Evolutionary conservation across 129 eudicot species (phyloP).

Genomic region (Arctium minus): DNA sequence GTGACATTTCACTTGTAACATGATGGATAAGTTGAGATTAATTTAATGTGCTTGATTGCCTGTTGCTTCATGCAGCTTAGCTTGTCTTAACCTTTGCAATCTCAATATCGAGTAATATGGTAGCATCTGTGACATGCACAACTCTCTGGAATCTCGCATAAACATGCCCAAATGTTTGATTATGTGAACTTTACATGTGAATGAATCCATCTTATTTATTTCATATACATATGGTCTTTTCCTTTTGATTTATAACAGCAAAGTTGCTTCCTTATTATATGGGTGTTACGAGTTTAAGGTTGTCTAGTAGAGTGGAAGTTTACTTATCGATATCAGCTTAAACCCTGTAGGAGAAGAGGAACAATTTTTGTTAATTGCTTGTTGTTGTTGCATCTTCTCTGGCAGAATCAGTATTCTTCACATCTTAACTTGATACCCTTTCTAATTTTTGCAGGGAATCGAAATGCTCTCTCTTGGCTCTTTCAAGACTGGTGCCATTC

Average conservation of each 20-base stretch:
- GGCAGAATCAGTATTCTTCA: background rate
- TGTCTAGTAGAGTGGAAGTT: background rate
- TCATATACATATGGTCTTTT: background rate
- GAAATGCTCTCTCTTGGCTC: constrained; percentile 98
- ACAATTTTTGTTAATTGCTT: background rate
- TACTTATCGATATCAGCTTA: background rate
- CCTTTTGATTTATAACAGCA: background rate
- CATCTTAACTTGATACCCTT: background rate
- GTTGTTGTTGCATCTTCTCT: background rate
- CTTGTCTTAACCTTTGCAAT: background rate
- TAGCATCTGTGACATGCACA: background rate
- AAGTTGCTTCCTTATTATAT: background rate
- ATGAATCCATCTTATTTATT: background rate
- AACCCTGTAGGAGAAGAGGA: background rate
- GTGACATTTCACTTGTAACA: background rate
- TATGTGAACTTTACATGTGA: background rate
- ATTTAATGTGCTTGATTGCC: background rate
- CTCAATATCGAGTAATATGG: background rate
- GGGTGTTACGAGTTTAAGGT: background rate
- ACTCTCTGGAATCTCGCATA: background rate
- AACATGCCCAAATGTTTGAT: background rate
- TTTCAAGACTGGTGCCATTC: constrained; percentile 92
- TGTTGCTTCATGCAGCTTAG: background rate
- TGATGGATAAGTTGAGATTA: background rate
- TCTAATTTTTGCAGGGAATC: constrained; percentile 54